Conservation (phyloP, 2,329 filamentous ascomycete species). For the Aspergillus sp. region DNA sequence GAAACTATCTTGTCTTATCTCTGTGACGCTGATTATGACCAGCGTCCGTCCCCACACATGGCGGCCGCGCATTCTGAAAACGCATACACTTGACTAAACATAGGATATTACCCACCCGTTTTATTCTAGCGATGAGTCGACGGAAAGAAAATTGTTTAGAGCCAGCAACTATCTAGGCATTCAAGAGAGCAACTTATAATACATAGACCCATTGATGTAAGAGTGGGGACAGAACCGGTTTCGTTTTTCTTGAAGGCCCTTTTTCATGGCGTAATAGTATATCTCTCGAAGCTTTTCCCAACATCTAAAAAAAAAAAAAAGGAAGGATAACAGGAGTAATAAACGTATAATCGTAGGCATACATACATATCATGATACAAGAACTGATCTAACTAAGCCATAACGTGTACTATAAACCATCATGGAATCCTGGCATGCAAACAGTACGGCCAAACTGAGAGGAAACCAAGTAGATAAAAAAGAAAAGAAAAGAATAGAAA, state of each 20-base stretch:
- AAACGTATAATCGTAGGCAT: constrained; percentile 8
- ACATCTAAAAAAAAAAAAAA: background rate
- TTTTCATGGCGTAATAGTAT: background rate
- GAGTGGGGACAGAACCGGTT: background rate
- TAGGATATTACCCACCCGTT: constrained; percentile 8
- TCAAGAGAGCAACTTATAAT: constrained; percentile 1
- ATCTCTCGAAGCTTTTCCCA: background rate
- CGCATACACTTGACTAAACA: constrained; percentile 7
- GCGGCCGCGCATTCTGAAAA: constrained; percentile 2
- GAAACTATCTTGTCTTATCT: background rate
- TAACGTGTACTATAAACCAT: background rate
- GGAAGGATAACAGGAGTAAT: background rate
- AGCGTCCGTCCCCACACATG: background rate
- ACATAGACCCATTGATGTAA: background rate
- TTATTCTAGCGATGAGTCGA: constrained; percentile 14
- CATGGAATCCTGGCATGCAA: background rate
- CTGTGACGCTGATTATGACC: constrained; percentile 10
- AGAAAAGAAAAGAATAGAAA: background rate
- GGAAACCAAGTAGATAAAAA: background rate
- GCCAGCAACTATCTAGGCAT: constrained; percentile 2
- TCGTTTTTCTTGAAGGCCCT: background rate
- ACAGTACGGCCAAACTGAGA: background rate
- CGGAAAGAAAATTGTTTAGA: constrained; percentile 16
- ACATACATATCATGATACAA: background rate
- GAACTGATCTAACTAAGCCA: background rate